Evolutionary conservation across 495 filamentous ascomycete genomes (phyloP), one percentile per base, ranked within the genome.

Genomic region (Penicillium manginii): DNA sequence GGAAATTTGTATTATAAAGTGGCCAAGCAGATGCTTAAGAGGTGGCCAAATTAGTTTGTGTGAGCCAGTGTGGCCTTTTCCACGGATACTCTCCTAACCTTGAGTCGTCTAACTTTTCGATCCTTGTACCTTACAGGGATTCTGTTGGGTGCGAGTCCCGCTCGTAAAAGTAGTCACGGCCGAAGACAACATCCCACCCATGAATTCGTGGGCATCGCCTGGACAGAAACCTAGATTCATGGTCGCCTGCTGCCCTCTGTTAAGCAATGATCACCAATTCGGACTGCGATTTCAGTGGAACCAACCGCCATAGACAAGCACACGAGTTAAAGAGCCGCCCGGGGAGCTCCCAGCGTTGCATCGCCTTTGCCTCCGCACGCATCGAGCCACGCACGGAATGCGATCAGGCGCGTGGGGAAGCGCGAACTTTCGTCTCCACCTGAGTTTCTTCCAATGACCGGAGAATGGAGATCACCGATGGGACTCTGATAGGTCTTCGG

Each of bases 341-440:
- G 40, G 40, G 40, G n/a, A n/a, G 19, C n/a, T 19, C 17, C 40
- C 17, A 43, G 17, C 17, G 40, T 19, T 43, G 40, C 40, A 43
- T 43, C 7, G 15, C 40, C 15, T 43, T 43, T 37, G 11, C 35
- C 15, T n/a, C 4, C 35, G 10, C 40, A 18, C n/a, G 10, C 17
- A 17, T 12, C 33, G 33, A 21, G 17, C 50, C 18, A 42, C 32
- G 17, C 32, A 17, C 2, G 50, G 33, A 52, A 52, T 39, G 50
- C 50, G 50, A 52, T 52, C 50, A 15, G 50, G 18, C 32, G 19
- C 33, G 33, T 52, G 50, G 50, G 33, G 50, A 40, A 37, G 26
- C 17, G 21, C 14, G 29, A 23, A 52, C 50, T 22, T 3, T 42
- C 32, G 6, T 35, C 50, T 23, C 50, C 33, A 23, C 50, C 18